Base-by-base conservation (phyloP, 305 asterid genomes). In the Rubia balearica region DNA sequence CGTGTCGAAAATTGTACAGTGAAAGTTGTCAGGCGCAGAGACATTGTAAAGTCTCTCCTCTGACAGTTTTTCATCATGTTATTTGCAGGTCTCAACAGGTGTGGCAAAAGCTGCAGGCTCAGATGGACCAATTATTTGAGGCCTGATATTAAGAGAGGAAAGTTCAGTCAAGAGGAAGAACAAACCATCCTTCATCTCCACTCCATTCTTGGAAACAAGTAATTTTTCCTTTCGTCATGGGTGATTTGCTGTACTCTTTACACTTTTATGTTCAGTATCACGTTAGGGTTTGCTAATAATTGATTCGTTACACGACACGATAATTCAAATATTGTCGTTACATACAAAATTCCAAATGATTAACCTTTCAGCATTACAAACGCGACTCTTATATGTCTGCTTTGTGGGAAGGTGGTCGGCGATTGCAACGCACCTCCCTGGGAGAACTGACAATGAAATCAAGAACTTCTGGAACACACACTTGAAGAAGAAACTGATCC, bases 391-490 rank as follows among this genome's bases (percentile, higher is more conserved):
- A 56, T 56, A 30, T 3, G 33, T 1, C 33, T 30, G 33, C 22
- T 59, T 10, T 12, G 40, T 9, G 8, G 6, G 24, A 13, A 82
- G 86, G 71, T 82, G 86, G 86, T 82, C 86, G 1, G 80, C 83
- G 7, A 82, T 82, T 45, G 86, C 83, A 0, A 65, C 82, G 3
- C 80, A 77, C 33, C 27, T 82, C 8, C 57, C 86, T 0, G 86
- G 86, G 2, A 68, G 86, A 33, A 82, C 86, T 3, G 86, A 82
- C 3, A 82, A 82, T 43, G 86, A 82, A 24, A 82, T 82, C n/a
- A 82, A 82, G 77, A 82, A 82, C 45, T 79, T 79, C 12, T 82
- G 86, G 86, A 82, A 82, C 79, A 82, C 86, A 5, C 86, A 82
- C 69, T 65, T 82, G 42, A 82, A 75, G 82, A 82, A 82, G 78